A percentile compares a stretch with the other conserved stretches of the same genome.
Evolutionary conservation across 164 flowering plant species (phyloP).

Genomic region (Magnolia officinalis): DNA sequence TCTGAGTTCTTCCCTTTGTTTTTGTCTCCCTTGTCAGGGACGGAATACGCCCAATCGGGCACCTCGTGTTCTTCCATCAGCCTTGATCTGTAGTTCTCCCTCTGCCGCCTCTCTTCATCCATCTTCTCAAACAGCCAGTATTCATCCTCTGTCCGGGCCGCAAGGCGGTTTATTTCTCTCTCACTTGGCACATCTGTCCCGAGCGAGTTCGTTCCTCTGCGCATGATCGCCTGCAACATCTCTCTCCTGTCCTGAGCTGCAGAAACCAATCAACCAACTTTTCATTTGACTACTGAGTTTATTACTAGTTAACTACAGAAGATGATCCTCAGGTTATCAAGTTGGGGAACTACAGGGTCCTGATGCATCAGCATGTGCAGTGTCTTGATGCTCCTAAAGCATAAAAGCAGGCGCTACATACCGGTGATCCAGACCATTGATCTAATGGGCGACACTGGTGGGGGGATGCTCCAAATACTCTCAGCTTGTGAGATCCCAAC

Average conservation of each 20-base stretch:
- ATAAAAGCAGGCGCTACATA: neutral
- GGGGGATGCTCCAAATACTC: neutral
- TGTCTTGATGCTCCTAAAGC: neutral
- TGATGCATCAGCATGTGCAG: neutral
- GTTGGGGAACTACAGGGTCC: neutral
- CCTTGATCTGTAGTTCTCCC: conserved; percentile 79
- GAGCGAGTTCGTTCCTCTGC: conserved; percentile 79
- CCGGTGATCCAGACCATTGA: neutral
- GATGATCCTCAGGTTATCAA: neutral
- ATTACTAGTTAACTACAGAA: neutral
- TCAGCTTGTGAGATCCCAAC: neutral
- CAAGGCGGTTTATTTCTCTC: conserved; percentile 94
- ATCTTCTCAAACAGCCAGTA: conserved; percentile 90
- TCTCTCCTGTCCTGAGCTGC: conserved; percentile 93
- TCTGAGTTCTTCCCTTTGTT: conserved; percentile 32
- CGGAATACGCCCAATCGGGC: conserved; percentile 86
- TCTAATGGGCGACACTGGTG: neutral
- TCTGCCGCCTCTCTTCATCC: conserved; percentile 88
- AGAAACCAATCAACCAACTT: conserved; percentile 6
- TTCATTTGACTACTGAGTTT: neutral
- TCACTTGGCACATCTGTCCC: conserved; percentile 97
- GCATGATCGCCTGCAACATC: conserved; percentile 91
- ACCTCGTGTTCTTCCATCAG: conserved; percentile 97
- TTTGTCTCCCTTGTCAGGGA: conserved; percentile 34
- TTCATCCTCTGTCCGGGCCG: conserved; percentile 90